A percentile compares a stretch with the other conserved stretches of the same genome.
Conservation (phyloP, 106 monocot species). For the Platanthera zijinensis region DNA sequence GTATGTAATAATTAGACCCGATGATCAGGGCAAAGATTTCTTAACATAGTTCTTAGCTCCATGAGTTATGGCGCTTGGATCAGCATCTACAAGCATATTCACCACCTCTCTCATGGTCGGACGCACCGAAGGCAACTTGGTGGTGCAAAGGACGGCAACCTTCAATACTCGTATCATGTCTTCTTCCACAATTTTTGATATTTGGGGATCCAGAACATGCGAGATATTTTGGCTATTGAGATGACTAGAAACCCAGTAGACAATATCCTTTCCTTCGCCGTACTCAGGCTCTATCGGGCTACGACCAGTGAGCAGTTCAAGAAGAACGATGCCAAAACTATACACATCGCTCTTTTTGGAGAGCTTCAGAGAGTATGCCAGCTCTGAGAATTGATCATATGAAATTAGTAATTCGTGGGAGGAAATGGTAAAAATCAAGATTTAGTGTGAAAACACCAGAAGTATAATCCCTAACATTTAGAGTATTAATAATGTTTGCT, state of each 20-base stretch:
- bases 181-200: constrained; percentile 18
- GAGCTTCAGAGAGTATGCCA: constrained; percentile 61
- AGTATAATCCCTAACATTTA: not conserved
- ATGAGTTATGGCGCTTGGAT: constrained; percentile 9
- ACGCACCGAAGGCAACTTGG: constrained; percentile 44
- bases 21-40: constrained; percentile 8
- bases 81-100: constrained; percentile 62
- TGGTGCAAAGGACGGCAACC: constrained; percentile 67
- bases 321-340: constrained; percentile 75
- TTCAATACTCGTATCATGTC: constrained; percentile 59
- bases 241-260: constrained; percentile 59
- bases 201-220: constrained; percentile 40
- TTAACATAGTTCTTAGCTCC: constrained; percentile 14
- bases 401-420: not conserved
- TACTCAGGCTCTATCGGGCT: constrained; percentile 36
- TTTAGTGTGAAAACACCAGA: not conserved
- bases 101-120: constrained; percentile 88
- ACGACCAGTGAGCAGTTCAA: constrained; percentile 70
- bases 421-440: too few relatives aligned
- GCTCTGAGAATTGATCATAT: constrained; percentile 35
- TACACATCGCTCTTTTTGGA: constrained; percentile 84
- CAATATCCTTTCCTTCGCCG: constrained; percentile 79
- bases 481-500: not conserved
- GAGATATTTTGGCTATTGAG: constrained; percentile 12
- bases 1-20: too few relatives aligned